Evolutionary conservation across 192 early-diverging fungal species (phyloP), one percentile per base, ranked within the genome.

Genomic region (Pilaira anomala): DNA sequence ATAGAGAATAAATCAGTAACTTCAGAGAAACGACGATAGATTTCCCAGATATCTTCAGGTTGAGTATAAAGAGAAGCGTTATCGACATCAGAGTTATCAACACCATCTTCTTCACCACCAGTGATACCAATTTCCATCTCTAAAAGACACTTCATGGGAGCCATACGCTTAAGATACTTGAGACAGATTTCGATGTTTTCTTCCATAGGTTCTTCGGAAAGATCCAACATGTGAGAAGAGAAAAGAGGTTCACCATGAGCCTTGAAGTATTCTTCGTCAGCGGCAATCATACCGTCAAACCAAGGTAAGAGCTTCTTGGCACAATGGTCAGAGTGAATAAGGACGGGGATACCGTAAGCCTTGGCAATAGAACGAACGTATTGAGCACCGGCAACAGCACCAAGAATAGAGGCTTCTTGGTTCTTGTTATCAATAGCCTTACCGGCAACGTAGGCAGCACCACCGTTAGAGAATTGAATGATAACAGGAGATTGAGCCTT

Each of bases 51-150:
- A 70, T 97, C 95, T 75, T 95, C 90, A 18, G 95, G 94, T 74
- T 95, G 93, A 19, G 94, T 95, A 84, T 97, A 97, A 9, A 97
- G 85, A 18, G 88, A 66, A 61, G 87, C 84, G 74, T 93, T 95
- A 75, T 97, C 94, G 56, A 94, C 93, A 24, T 81, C 78, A 71
- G 90, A 87, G 83, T 97, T 96, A 87, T 96, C 92, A 57, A 97
- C 95, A 77, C 95, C 95, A 76, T 97, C 95, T 78, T 97, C 95
- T 82, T 97, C 95, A 68, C 95, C 95, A 77, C 95, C 95, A 28
- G 93, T 96, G 75, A 97, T 94, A 79, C 95, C 95, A 55, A 97
- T 96, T 83, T 97, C 95, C 92, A 97, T 97, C 83, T 97, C 95
- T 62, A 97, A 85, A 61, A 92, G 83, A 65, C 85, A 85, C 73